Evolutionary conservation across 2,329 filamentous ascomycete species (phyloP).

Genomic region (Allantophomopsis cytisporea): DNA sequence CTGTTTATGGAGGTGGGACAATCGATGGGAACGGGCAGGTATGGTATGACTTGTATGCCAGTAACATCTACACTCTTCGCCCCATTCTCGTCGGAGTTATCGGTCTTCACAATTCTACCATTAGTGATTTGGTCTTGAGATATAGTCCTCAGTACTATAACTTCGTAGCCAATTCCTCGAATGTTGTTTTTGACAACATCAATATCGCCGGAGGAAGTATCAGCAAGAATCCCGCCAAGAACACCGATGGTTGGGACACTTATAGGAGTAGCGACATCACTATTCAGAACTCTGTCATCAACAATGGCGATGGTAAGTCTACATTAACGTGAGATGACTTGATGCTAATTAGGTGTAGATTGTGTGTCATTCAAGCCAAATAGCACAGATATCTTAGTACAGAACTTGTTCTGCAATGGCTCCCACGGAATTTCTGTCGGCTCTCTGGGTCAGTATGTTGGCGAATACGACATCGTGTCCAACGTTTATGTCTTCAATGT

Average conservation of each 20-base stretch:
- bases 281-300: conserved; percentile 51
- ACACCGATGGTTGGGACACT: conserved; percentile 54
- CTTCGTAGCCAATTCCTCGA: conserved; percentile 49
- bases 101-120: conserved; percentile 39
- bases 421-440: conserved; percentile 65
- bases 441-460: conserved; percentile 51
- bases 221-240: conserved; percentile 42
- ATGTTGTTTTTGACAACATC: conserved; percentile 50
- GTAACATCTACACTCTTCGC: conserved; percentile 39
- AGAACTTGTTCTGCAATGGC: conserved; percentile 53
- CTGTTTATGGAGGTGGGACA: conserved; percentile 52
- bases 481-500: conserved; percentile 53
- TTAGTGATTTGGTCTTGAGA: conserved; percentile 44
- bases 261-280: conserved; percentile 47
- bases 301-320: conserved; percentile 42
- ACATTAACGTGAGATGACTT: neutral
- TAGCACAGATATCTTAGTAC: conserved; percentile 52
- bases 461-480: conserved; percentile 51
- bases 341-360: conserved; percentile 23
- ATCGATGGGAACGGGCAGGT: conserved; percentile 51
- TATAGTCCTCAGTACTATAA: conserved; percentile 49
- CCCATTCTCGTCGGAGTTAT: conserved; percentile 44
- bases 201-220: conserved; percentile 39
- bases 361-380: conserved; percentile 68
- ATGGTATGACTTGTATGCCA: conserved; percentile 43